Base-by-base conservation (phyloP, 78 protist species). In the Tieghemostelium lacteum region DNA sequence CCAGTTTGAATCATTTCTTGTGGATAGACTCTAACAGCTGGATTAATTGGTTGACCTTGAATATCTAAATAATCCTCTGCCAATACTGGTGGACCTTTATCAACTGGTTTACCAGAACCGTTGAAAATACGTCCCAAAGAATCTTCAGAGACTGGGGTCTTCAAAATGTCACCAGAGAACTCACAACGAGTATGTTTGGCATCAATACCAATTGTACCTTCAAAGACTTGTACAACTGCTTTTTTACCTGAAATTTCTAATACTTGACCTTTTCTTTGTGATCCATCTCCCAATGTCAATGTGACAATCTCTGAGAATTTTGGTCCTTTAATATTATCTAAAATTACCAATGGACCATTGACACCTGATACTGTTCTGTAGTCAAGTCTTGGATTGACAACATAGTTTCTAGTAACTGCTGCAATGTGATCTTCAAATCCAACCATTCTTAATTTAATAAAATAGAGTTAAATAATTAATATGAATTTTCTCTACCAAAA, bases 1-100 rank as follows among this genome's bases (percentile, higher is more conserved):
- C 99, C 99, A 12, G 99, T 99, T 96, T 99, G 99, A 85, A 99
- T 99, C 99, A 99, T 99, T 75, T 99, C 99, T 97, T 97, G 88
- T 70, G 99, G 99, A 95, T 99, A 99, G 29, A 87, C 94, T 29
- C 99, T 95, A 33, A 69, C 40, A 45, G 73, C 93, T 20, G 99
- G 99, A 97, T 99, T 99, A 95, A 99, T 98, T 64, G 99, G 99
- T 93, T 78, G 92, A 29, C 98, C 98, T 58, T 96, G 64, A 87
- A 98, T 98, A 92, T 98, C 99, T 50, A 96, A 83, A 97, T 77
- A 98, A 39, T 97, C 98, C 92, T 98, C 99, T n/a, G 99, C 97
- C 22, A 99, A 33, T 22, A 98, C 96, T 10, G 74, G 34, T 34
- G 99, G 99, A 26, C 99, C 99, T 45, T 93, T 88, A 93, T 99